Evolutionary conservation across 2,329 filamentous ascomycete genomes (phyloP), one percentile per base, ranked within the genome.

Genomic region (Ophiostoma populinum): DNA sequence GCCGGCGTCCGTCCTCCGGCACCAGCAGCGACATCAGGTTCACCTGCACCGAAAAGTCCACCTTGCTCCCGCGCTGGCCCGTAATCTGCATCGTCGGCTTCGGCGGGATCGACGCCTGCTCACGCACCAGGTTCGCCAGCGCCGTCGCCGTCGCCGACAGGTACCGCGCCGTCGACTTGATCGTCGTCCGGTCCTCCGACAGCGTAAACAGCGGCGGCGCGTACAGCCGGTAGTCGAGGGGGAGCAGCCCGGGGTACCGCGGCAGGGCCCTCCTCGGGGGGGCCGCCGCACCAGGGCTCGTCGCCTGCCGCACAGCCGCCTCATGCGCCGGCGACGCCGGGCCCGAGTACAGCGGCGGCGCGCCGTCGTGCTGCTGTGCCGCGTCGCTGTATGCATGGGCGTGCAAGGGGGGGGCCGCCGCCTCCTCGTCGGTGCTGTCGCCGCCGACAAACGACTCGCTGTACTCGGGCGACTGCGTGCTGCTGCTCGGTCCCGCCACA

Each of bases 21-120:
- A 70, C 55, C 5, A 72, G 53, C 9, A 70, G 51, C 32, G 51
- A 55, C 61, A 71, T 65, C 13, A 70, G 51, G 46, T 71, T 71
- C 27, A 70, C 51, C 45, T 59, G 62, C 39, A 71, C 49, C 38
- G 61, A 56, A 43, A 72, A 71, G 47, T 70, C 66, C 21, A 62
- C 44, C 41, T 46, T 52, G 38, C 51, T 48, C n/a, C 55, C 52
- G 20, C 59, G 57, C 21, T 51, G 58, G 29, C 67, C 67, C 3
- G 52, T 52, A 35, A 71, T 57, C 35, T 61, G 55, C 16, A 71
- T 56, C 41, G 63, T 56, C 0, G 62, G 65, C 45, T 71, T 71
- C 6, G 67, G 67, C 15, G 67, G 67, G 0, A 71, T 53, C 1
- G 59, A 59, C 11, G 64, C 59, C 37, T 69, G 60, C 21, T 52